These are phyloP conservation scores for Sanghuangporus sanghuang DNA, from an alignment of 1,284 basidiomycete species.

Conservation along the genomic window DNA sequence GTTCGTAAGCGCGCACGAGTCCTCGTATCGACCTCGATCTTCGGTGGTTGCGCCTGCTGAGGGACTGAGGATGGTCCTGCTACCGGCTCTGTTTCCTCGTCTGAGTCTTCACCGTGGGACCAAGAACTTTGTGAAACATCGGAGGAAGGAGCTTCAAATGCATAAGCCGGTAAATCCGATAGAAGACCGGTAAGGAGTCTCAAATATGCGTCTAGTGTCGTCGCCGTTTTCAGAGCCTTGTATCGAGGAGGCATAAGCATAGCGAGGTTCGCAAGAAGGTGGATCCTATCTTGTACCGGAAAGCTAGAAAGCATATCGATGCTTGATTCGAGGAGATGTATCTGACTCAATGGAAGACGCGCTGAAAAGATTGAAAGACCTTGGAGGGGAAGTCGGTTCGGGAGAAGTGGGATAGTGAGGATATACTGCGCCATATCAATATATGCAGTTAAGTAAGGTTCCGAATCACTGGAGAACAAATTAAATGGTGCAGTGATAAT, in stretches of 20 bases:
- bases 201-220: slow-evolving; percentile 51
- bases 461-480: slow-evolving; percentile 11
- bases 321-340: slow-evolving; percentile 32
- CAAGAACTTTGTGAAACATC: slow-evolving; percentile 19
- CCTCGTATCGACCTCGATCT: slow-evolving; percentile 8
- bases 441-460: slow-evolving; percentile 20
- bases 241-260: slow-evolving; percentile 57
- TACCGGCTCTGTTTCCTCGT: neutral
- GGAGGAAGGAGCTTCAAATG: slow-evolving; percentile 42
- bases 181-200: slow-evolving; percentile 47
- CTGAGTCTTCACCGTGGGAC: slow-evolving; percentile 6
- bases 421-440: slow-evolving; percentile 40
- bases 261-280: slow-evolving; percentile 63
- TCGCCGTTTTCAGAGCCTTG: slow-evolving; percentile 32
- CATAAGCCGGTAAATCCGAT: slow-evolving; percentile 45
- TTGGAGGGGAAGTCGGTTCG: slow-evolving; percentile 58
- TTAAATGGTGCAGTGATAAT: slow-evolving; percentile 35
- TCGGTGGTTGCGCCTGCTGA: neutral
- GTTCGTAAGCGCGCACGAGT: slow-evolving; percentile 13
- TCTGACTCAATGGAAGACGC: slow-evolving; percentile 38
- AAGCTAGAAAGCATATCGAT: slow-evolving; percentile 25
- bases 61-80: neutral
- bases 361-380: slow-evolving; percentile 41
- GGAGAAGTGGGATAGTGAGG: slow-evolving; percentile 59
- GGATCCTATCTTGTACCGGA: slow-evolving; percentile 34